Percentiles rank a stretch among this genome's conserved stretches.
These are phyloP conservation scores for Suhomyces atakaporum DNA, from an alignment of 1,139 yeast species.

Conservation along the genomic window DNA sequence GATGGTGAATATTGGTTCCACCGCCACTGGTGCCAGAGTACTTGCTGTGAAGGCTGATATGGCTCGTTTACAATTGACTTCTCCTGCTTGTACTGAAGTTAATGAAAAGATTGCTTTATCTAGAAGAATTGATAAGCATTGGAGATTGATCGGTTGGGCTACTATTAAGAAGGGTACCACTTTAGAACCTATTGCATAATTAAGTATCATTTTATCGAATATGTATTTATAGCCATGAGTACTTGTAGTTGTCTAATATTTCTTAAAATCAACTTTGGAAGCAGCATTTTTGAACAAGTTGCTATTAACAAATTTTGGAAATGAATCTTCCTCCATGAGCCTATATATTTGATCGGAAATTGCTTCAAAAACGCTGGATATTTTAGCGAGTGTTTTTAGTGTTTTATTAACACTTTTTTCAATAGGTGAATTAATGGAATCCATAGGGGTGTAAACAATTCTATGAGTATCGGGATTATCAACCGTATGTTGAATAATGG, in stretches of 20 bases:
- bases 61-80: conserved; percentile 96
- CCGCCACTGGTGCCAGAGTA: conserved; percentile 99
- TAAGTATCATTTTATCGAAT: conserved; percentile 9
- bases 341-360: conserved; percentile 52
- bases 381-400: conserved; percentile 33
- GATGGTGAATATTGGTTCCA: conserved; percentile 98
- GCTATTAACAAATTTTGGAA: conserved; percentile 62
- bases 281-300: conserved; percentile 22
- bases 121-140: conserved; percentile 98
- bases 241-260: conserved; percentile 1
- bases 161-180: conserved; percentile 95
- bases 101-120: conserved; percentile 98
- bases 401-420: conserved; percentile 19
- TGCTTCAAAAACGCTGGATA: conserved; percentile 39
- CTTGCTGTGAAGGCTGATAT: conserved; percentile 98
- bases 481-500: not conserved
- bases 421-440: conserved; percentile 1
- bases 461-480: not conserved
- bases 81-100: conserved; percentile 98
- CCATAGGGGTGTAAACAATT: conserved; percentile 1
- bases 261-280: conserved; percentile 14
- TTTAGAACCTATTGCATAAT: conserved; percentile 62
- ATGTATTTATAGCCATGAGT: conserved; percentile 11
- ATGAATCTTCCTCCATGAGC: conserved; percentile 73
- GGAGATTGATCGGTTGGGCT: conserved; percentile 99